Percentiles rank a stretch among this genome's conserved stretches.
These are phyloP conservation scores for Furcasterigmium sp. DNA, from an alignment of 2,329 filamentous ascomycete genomes.

Conservation along the genomic window DNA sequence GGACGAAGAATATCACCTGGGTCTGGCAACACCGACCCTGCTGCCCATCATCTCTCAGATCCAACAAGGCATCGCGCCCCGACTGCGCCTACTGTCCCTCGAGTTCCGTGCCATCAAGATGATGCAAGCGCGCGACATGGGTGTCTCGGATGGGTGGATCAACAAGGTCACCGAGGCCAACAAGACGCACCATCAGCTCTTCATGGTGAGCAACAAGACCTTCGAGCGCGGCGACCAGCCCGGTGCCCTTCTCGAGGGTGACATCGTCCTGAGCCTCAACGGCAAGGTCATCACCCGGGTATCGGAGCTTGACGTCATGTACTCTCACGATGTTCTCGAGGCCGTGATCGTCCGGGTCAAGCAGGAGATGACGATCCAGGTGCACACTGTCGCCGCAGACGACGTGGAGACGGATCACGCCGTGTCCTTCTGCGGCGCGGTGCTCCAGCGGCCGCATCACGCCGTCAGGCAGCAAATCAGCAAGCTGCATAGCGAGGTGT, in stretches of 20 bases:
- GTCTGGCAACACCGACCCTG: slow-evolving; percentile 81
- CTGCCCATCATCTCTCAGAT: slow-evolving; percentile 86
- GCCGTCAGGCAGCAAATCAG: slow-evolving; percentile 96
- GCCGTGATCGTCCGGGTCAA: slow-evolving; percentile 84
- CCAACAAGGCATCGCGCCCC: slow-evolving; percentile 71
- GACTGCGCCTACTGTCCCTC: slow-evolving; percentile 84
- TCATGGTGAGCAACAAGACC: slow-evolving; percentile 93
- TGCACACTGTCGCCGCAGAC: slow-evolving; percentile 82
- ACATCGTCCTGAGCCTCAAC: slow-evolving; percentile 88
- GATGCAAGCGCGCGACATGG: slow-evolving; percentile 96
- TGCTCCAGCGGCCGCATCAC: slow-evolving; percentile 89
- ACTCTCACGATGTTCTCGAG: slow-evolving; percentile 76
- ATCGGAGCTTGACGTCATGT: slow-evolving; percentile 93
- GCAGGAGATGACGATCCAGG: slow-evolving; percentile 67
- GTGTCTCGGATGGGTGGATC: slow-evolving; percentile 94
- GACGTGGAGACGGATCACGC: slow-evolving; percentile 90
- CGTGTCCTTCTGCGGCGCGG: slow-evolving; percentile 90
- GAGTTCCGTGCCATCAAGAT: slow-evolving; percentile 95
- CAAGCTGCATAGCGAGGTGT: slow-evolving; percentile 93
- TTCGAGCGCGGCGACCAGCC: slow-evolving; percentile 50
- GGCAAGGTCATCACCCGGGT: slow-evolving; percentile 89
- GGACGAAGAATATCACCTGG: slow-evolving; percentile 95
- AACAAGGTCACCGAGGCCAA: slow-evolving; percentile 83
- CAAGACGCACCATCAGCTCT: slow-evolving; percentile 88
- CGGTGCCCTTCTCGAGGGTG: slow-evolving; percentile 73